Evolutionary conservation across 768 basidiomycete species (phyloP).

Genomic region (Daedaleopsis sinensis): DNA sequence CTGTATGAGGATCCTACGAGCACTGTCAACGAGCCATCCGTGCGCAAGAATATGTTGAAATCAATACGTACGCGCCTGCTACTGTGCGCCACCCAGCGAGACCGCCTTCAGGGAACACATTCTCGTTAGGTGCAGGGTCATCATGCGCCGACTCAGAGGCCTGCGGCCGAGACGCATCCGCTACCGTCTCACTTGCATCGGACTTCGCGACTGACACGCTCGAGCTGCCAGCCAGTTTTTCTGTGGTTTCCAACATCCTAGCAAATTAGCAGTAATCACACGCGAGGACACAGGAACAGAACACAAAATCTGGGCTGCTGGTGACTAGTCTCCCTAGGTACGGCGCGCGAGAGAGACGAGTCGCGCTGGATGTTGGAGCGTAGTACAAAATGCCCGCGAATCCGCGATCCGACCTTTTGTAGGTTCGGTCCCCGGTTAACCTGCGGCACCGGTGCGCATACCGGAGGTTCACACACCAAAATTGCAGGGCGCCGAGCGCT

Average conservation of each 20-base stretch:
- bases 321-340: too few species aligned
- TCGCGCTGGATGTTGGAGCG: too few species aligned
- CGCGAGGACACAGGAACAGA: neutral
- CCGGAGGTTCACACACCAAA: too few species aligned
- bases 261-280: too few species aligned
- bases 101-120: slow-evolving; percentile 26
- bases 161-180: slow-evolving; percentile 1
- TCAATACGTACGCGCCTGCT: slow-evolving; percentile 19
- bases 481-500: too few species aligned
- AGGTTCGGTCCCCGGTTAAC: too few species aligned
- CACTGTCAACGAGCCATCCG: neutral
- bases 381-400: too few species aligned
- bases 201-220: slow-evolving; percentile 6
- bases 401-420: too few species aligned
- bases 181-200: neutral
- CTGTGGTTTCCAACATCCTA: neutral
- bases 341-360: too few species aligned
- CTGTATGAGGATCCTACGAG: slow-evolving; percentile 26
- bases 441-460: too few species aligned
- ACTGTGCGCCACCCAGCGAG: slow-evolving; percentile 25
- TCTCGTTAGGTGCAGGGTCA: neutral
- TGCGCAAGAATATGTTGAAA: neutral
- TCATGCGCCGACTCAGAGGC: neutral
- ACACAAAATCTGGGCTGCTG: neutral
- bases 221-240: neutral